Percentiles rank a stretch among this genome's conserved stretches.
phyloP scores from a whole-genome alignment of 2,329 filamentous ascomycete genomes.

The Fusarium gaditjirri region DNA sequence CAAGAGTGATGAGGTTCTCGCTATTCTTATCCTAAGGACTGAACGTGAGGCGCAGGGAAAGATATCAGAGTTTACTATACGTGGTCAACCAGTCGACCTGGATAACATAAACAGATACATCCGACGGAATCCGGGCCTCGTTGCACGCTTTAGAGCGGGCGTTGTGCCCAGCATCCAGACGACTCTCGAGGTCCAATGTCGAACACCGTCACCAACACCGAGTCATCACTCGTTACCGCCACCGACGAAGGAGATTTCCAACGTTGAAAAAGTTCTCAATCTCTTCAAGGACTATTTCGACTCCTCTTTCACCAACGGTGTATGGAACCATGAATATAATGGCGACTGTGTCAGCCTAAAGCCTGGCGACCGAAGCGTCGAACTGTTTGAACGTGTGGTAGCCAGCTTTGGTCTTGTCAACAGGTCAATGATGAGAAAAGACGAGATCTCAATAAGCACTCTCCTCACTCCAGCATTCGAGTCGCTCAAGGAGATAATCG shows the following conservation, averaged over 20 bases:
- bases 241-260: conserved; percentile 36
- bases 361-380: conserved; percentile 46
- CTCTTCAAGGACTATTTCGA: conserved; percentile 48
- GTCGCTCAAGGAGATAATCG: conserved; percentile 49
- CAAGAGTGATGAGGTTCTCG: conserved; percentile 54
- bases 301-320: conserved; percentile 43
- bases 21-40: conserved; percentile 52
- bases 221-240: conserved; percentile 34
- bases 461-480: conserved; percentile 51
- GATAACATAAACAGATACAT: conserved; percentile 55
- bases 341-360: conserved; percentile 42
- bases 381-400: conserved; percentile 50
- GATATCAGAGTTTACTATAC: conserved; percentile 51
- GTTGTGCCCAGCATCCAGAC: conserved; percentile 48
- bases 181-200: conserved; percentile 47
- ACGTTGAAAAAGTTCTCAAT: conserved; percentile 43
- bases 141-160: conserved; percentile 47
- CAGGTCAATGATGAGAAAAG: conserved; percentile 48
- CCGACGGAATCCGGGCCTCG: conserved; percentile 51
- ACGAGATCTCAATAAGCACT: conserved; percentile 46
- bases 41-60: conserved; percentile 51
- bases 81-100: conserved; percentile 52
- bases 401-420: conserved; percentile 50
- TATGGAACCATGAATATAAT: conserved; percentile 48
- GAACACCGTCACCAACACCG: conserved; percentile 44